A percentile compares a stretch with the other conserved stretches of the same genome.
Conservation (phyloP, 1,139 yeast species). For the Candida sp. region DNA sequence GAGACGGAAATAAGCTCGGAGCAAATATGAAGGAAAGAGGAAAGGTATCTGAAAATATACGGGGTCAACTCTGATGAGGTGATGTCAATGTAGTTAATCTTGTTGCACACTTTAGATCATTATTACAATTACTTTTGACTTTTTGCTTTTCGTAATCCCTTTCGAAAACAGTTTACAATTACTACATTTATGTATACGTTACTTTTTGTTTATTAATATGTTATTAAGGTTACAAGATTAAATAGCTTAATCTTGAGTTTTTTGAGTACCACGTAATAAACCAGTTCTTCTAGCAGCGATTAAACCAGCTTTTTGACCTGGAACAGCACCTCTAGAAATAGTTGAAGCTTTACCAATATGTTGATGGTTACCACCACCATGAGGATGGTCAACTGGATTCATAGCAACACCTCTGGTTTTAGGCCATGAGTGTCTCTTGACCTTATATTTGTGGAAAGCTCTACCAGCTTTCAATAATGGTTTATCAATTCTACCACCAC, state of each 20-base stretch:
- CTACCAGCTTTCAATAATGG: slow-evolving; percentile 99
- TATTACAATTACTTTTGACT: too few species aligned
- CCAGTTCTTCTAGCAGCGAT: slow-evolving; percentile 99
- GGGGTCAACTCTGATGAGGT: too few species aligned
- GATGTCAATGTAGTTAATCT: too few species aligned
- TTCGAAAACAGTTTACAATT: too few species aligned
- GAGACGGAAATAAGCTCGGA: too few species aligned
- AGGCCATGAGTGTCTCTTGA: slow-evolving; percentile 99
- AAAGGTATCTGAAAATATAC: too few species aligned
- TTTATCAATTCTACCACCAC: slow-evolving; percentile 99
- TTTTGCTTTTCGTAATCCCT: too few species aligned
- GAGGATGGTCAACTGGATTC: slow-evolving; percentile 99
- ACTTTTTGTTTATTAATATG: not conserved
- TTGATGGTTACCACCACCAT: slow-evolving; percentile 99
- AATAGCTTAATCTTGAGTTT: slow-evolving; percentile 69
- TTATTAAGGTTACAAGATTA: not conserved
- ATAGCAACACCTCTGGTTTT: slow-evolving; percentile 99
- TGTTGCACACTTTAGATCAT: too few species aligned
- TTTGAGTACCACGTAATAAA: slow-evolving; percentile 99
- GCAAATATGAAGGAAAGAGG: too few species aligned
- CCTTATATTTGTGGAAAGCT: slow-evolving; percentile 98
- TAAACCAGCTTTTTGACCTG: slow-evolving; percentile 99
- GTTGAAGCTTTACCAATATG: slow-evolving; percentile 99
- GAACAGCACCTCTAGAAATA: slow-evolving; percentile 98
- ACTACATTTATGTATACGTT: not conserved